A percentile compares a stretch with the other conserved stretches of the same genome.
Conservation (phyloP, 2,329 filamentous ascomycete species). For the Cladophialophora yegresii region DNA sequence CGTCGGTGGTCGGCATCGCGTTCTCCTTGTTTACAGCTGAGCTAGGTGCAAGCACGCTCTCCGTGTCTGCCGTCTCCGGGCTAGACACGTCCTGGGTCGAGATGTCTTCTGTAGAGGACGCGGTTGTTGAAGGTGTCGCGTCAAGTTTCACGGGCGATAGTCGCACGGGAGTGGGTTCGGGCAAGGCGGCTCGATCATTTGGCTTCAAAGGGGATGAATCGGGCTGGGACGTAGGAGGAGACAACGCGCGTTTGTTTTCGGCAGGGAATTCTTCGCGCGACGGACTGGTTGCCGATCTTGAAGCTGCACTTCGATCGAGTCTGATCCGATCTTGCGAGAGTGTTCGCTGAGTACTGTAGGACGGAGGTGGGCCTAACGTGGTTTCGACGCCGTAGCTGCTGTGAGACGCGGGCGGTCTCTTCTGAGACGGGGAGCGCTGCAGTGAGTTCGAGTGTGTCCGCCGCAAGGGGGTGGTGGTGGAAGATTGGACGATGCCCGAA, state of each 20-base stretch:
- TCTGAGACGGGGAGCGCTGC: slow-evolving; percentile 30
- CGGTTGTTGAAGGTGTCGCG: slow-evolving; percentile 13
- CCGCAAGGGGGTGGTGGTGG: slow-evolving; percentile 20
- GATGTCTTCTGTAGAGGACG: slow-evolving; percentile 20
- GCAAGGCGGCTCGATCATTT: slow-evolving; percentile 19
- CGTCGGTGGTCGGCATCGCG: slow-evolving; percentile 37
- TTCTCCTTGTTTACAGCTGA: slow-evolving; percentile 26
- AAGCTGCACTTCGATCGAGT: slow-evolving; percentile 24
- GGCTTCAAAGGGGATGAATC: slow-evolving; percentile 12
- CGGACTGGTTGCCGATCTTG: slow-evolving; percentile 15
- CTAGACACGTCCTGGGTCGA: slow-evolving; percentile 22
- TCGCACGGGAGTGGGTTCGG: slow-evolving; percentile 7
- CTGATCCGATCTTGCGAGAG: slow-evolving; percentile 42
- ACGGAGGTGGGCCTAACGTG: slow-evolving; percentile 53
- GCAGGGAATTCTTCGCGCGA: slow-evolving; percentile 4
- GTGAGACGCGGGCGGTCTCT: slow-evolving; percentile 50
- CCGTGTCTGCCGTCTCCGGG: slow-evolving; percentile 30
- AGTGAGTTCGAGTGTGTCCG: slow-evolving; percentile 24
- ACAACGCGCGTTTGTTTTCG: slow-evolving; percentile 14
- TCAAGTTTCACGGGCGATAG: slow-evolving; percentile 17
- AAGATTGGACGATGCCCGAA: slow-evolving; percentile 17
- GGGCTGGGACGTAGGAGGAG: slow-evolving; percentile 3
- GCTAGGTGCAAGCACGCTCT: slow-evolving; percentile 21
- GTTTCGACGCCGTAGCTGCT: slow-evolving; percentile 55
- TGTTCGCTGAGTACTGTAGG: slow-evolving; percentile 52